Base-by-base conservation (phyloP, 2,329 filamentous ascomycete genomes). In the Diaporthe velutina region DNA sequence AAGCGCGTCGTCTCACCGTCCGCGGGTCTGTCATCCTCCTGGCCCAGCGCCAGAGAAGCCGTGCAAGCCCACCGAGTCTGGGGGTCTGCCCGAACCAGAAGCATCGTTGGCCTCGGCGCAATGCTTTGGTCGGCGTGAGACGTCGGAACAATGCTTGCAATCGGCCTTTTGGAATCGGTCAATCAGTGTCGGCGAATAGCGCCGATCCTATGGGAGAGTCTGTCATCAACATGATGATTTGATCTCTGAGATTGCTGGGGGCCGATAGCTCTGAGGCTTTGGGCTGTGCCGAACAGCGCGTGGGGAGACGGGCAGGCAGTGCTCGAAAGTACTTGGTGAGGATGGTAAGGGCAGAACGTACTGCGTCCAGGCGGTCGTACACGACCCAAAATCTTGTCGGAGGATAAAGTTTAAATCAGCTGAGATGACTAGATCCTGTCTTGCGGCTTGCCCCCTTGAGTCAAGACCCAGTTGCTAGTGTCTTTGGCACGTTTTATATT, bases 1-100 rank as follows among this genome's bases (percentile, higher is more conserved):
- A 72, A 72, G 70, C 70, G 35, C 82, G 80, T 60, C 83, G 81
- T 22, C 80, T 81, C 0, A 83, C 73, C n/a, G 30, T 67, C 33
- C 64, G 48, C 64, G 64, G 64, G 48, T 52, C 45, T 52, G 45
- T 13, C 30, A 50, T 10, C 30, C 19, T n/a, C 17, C 8, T 67
- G 61, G 42, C 19, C 19, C 30, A 35, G 42, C 40, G n/a, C 40
- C 6, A 66, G 60, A 66, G 28, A 38, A 25, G 48, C 22, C 33
- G 45, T 38, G 22, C 25, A 13, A 40, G 25, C 77, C 78, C 17
- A 78, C 76, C 9, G 78, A 55, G 13, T 54, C 72, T 12, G 68
- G 77, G 13, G 80, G 77, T 12, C 76, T 76, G 54, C 80, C 78
- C 77, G 45, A 48, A 61, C 70, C 55, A 25, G 19, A 60, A 60